Base-by-base conservation (phyloP, 495 filamentous ascomycete species). In the Cercophora sp. region DNA sequence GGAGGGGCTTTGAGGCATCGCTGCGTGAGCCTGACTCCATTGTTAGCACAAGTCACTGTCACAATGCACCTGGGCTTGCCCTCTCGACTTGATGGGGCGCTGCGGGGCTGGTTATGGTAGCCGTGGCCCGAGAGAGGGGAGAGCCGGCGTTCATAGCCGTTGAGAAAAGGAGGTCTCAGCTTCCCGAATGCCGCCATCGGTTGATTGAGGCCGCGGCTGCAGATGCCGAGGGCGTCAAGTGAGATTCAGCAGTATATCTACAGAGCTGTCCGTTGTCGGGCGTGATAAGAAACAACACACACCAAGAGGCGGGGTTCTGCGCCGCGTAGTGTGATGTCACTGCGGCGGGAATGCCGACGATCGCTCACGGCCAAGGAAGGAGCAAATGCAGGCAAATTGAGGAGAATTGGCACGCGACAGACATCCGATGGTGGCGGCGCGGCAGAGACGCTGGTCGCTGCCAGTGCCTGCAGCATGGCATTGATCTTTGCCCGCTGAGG, bases 1-100 rank as follows among this genome's bases (percentile, higher is more conserved):
- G 71, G 44, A 97, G 82, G 67, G 93, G 83, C 70, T 91, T 86
- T 44, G 93, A 89, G 68, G 94, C 58, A 57, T 73, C 69, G 59
- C 60, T 65, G 55, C 72, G 70, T 5, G 60, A 68, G 54, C 66
- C 62, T 71, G 55, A 55, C 50, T 48, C 41, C 56, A 64, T 64
- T 42, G 58, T 68, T 51, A 68, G 65, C 41, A 43, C 24, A 19
- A 15, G 32, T 18, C 26, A 41, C 29, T 9, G 24, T 8, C 8
- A 8, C 3, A 19, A 23, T 31, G 31, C 35, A 39, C 48, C 37
- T 27, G 40, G 44, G 53, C 61, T 67, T 62, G 56, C 65, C 56
- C 57, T 63, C 48, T 53, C 39, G 42, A 42, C 50, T 63, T 51
- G 52, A 47, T 29, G 34, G 50, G 39, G 29, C 51, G 52, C 44